A percentile compares a stretch with the other conserved stretches of the same genome.
Evolutionary conservation across 345 rosid genomes (phyloP).

Genomic region (Erysimum cheiranthoides): DNA sequence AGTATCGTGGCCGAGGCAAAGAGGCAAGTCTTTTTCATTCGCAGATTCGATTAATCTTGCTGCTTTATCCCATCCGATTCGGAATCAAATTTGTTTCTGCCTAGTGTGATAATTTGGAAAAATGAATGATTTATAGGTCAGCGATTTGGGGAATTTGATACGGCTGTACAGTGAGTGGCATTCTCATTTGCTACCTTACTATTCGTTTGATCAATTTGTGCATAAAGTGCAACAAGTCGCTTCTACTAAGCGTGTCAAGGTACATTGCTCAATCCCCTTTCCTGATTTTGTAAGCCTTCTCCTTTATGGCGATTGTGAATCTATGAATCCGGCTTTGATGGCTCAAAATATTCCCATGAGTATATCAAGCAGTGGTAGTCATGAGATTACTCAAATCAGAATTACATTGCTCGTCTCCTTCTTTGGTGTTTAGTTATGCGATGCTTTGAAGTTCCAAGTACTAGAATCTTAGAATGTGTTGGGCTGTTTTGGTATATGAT

Average conservation of each 20-base stretch:
- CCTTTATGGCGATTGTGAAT: not conserved
- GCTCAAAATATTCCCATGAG: not conserved
- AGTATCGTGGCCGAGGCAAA: constrained; percentile 76
- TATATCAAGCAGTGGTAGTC: not conserved
- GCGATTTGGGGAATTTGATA: constrained; percentile 78
- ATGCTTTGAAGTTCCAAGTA: constrained; percentile 7
- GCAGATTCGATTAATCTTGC: not conserved
- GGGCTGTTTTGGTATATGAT: constrained; percentile 19
- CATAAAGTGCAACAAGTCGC: constrained; percentile 84
- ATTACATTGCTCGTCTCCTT: not conserved
- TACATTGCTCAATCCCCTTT: constrained; percentile 28
- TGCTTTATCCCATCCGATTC: not conserved
- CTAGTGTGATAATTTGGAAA: not conserved
- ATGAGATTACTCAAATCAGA: not conserved
- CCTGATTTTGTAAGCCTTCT: not conserved
- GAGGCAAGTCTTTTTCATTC: constrained; percentile 58
- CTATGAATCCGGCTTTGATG: not conserved
- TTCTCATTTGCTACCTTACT: constrained; percentile 75
- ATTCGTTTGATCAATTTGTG: constrained; percentile 86
- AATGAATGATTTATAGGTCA: constrained; percentile 52
- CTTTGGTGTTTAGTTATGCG: not conserved
- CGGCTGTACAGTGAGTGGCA: constrained; percentile 88
- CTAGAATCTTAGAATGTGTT: constrained; percentile 4
- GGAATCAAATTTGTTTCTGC: not conserved
- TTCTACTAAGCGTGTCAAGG: constrained; percentile 81